These are phyloP conservation scores for Aspergillus steynii DNA, from an alignment of 495 filamentous ascomycete species.

Conservation along the genomic window DNA sequence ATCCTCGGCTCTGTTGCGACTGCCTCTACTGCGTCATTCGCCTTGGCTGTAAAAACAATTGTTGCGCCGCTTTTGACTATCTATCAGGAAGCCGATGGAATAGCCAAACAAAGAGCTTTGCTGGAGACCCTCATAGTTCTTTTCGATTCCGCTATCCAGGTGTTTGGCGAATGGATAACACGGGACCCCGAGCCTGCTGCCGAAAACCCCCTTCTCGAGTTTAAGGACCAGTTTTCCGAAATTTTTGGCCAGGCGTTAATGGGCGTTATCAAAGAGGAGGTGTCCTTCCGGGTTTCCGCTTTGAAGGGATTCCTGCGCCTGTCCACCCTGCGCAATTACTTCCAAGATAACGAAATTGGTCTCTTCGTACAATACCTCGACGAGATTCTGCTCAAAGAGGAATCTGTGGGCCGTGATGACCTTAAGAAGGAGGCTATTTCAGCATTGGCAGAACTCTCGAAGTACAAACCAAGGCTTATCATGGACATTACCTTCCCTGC, in stretches of 20 bases:
- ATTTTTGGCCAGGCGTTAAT: constrained; percentile 61
- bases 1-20: constrained; percentile 59
- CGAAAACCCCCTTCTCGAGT: constrained; percentile 56
- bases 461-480: constrained; percentile 64
- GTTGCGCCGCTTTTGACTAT: constrained; percentile 62
- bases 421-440: constrained; percentile 64
- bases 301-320: constrained; percentile 60
- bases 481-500: constrained; percentile 72
- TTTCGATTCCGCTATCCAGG: constrained; percentile 54
- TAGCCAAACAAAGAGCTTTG: constrained; percentile 67
- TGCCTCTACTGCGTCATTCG: constrained; percentile 55
- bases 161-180: constrained; percentile 60
- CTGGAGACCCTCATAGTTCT: constrained; percentile 63
- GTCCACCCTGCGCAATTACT: constrained; percentile 54
- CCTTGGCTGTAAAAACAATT: constrained; percentile 54
- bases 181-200: constrained; percentile 31
- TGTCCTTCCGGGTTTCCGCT: constrained; percentile 63
- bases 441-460: constrained; percentile 64
- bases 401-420: constrained; percentile 56
- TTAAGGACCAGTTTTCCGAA: constrained; percentile 62
- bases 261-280: constrained; percentile 61
- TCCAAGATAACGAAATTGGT: constrained; percentile 64
- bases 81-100: constrained; percentile 63
- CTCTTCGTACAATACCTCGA: constrained; percentile 65
- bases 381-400: constrained; percentile 62